Evolutionary conservation across 345 rosid species (phyloP).

Genomic region (Syzygium jambos): DNA sequence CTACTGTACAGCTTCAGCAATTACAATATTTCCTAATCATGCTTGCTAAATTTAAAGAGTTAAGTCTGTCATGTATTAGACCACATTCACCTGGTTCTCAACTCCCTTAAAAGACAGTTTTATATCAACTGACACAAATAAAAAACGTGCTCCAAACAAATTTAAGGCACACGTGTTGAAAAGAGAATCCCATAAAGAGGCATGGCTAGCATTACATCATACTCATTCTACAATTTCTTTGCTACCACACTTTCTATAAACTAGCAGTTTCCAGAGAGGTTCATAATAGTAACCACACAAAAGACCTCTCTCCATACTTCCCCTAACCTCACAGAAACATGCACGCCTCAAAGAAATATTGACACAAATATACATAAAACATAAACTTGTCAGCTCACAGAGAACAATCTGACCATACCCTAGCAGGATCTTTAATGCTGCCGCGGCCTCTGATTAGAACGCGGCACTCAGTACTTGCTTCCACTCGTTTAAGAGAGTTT

Average conservation of each 20-base stretch:
- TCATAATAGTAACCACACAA: neutral
- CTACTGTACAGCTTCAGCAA: neutral
- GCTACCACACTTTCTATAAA: neutral
- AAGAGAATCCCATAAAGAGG: neutral
- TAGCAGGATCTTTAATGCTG: conserved; percentile 80
- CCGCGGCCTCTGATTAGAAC: conserved; percentile 94
- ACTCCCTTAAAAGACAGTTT: neutral
- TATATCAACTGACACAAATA: neutral
- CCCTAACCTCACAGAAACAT: neutral
- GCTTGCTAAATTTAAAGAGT: neutral
- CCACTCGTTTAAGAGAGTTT: conserved; percentile 94
- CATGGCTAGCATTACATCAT: neutral
- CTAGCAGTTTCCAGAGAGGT: neutral
- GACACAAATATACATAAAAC: neutral
- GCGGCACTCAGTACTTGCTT: conserved; percentile 90
- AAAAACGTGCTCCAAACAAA: neutral
- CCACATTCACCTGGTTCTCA: neutral
- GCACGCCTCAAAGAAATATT: neutral
- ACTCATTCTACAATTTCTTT: neutral
- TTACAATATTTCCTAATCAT: neutral
- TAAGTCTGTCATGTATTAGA: neutral
- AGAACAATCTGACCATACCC: conserved; percentile 31
- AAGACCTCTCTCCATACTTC: neutral
- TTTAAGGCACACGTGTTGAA: neutral
- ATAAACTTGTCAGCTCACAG: neutral